phyloP scores from a whole-genome alignment of 2,329 filamentous ascomycete species.

The Pseudogymnoascus sp. region DNA sequence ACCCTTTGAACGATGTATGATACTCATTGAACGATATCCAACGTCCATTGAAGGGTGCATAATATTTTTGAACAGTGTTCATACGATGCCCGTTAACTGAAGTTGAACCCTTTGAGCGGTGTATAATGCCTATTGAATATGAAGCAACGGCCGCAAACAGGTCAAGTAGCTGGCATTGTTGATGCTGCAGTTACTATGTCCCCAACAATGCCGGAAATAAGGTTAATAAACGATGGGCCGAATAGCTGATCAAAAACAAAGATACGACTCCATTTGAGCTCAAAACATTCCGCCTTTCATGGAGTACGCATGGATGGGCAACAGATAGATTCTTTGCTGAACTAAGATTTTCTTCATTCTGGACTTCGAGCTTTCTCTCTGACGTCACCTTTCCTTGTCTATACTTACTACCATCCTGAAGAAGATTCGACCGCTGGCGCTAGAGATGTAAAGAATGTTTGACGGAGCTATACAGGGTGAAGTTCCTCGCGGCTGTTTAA shows the following conservation, averaged over 20 bases:
- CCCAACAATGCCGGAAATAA: neutral
- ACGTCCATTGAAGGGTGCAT: neutral
- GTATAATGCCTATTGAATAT: neutral
- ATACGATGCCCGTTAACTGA: neutral
- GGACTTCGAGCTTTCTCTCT: neutral
- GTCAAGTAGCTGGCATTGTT: neutral
- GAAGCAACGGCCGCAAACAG: neutral
- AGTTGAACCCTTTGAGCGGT: neutral
- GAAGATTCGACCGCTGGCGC: no score
- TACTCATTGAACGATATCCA: neutral
- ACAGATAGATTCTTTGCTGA: slow-evolving; percentile 15
- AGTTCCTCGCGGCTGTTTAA: no score
- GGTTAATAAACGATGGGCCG: neutral
- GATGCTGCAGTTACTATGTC: neutral
- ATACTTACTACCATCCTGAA: neutral
- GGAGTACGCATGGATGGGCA: neutral
- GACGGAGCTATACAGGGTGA: no score
- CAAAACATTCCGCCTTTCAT: neutral
- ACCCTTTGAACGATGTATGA: neutral
- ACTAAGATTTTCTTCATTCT: slow-evolving; percentile 15
- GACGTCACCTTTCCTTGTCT: neutral
- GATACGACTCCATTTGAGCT: neutral
- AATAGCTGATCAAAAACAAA: neutral
- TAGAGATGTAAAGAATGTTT: no score
- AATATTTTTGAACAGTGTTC: neutral